These are phyloP conservation scores for Yamadazyma ubonensis DNA, from an alignment of 805 yeast genomes.

Conservation along the genomic window DNA sequence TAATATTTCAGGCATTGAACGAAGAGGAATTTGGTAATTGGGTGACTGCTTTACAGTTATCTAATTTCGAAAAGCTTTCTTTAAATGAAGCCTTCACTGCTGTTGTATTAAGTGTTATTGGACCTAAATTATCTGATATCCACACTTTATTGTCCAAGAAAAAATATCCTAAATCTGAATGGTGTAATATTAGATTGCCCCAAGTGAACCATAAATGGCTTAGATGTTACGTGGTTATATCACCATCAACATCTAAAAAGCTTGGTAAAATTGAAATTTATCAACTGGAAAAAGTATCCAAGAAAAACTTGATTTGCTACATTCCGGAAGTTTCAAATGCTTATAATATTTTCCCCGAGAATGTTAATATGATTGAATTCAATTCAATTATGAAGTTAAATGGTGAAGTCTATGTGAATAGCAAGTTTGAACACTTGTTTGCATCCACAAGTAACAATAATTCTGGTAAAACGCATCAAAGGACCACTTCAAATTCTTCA, in stretches of 20 bases:
- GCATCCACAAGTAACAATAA: conserved; percentile 5
- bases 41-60: conserved; percentile 50
- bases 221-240: conserved; percentile 49
- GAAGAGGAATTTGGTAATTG: conserved; percentile 29
- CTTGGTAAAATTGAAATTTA: conserved; percentile 56
- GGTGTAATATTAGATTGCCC: conserved; percentile 63
- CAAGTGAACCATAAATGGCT: conserved; percentile 60
- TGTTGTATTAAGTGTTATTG: conserved; percentile 57
- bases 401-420: conserved; percentile 54
- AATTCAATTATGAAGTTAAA: conserved; percentile 55
- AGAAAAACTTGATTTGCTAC: conserved; percentile 53
- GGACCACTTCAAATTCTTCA: conserved; percentile 15
- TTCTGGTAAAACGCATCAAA: conserved; percentile 10
- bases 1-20: conserved; percentile 24
- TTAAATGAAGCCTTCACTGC: conserved; percentile 67
- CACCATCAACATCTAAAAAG: conserved; percentile 46
- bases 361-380: conserved; percentile 53
- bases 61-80: conserved; percentile 57
- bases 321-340: conserved; percentile 44
- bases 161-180: conserved; percentile 51
- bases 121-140: conserved; percentile 54
- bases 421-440: conserved; percentile 34
- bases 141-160: conserved; percentile 53
- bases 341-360: conserved; percentile 60
- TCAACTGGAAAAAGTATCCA: conserved; percentile 45